Base-by-base conservation (phyloP, 805 yeast genomes). In the Komagataella mondaviorum region DNA sequence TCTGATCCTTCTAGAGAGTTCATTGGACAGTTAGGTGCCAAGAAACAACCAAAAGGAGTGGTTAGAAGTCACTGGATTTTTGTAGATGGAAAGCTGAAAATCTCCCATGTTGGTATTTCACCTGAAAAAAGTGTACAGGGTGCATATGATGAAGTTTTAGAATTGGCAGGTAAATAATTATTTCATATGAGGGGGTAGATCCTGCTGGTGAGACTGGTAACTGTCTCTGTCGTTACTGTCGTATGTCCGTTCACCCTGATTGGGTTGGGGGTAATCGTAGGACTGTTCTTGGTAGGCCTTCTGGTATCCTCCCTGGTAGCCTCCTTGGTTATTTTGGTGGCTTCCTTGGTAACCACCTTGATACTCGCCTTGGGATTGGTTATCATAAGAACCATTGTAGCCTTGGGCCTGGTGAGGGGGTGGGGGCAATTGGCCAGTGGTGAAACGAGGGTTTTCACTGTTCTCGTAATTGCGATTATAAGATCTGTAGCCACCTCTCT, bases 51-150 rank as follows among this genome's bases (percentile, higher is more conserved):
- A 36, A 66, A 72, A 17, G 95, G 96, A 4, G 78, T 85, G 49
- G 78, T 81, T 51, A 78, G 99, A 63, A 87, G 96, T n/a, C 96
- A 91, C 62, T 90, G 95, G 88, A 77, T 91, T 47, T 85, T 93
- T 64, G 78, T 74, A 46, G 82, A 88, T 61, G 96, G 96, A 12
- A 75, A 78, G 55, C 72, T 89, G 57, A 70, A 68, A 47, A 68
- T 73, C 48, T 76, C 72, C 54, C 75, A 73, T 55, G 67, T 80
- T 55, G 75, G 71, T 51, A 73, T 84, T 52, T 72, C 80, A 53
- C 85, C 85, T 17, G 83, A 78, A 56, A 71, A 63, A 8, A 82
- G 89, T 66, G 68, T 80, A 53, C 67, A 64, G 47, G 75, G 76
- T n/a, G 88, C 85, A 14, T 76, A 77, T 59, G 71, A 69, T 39